Base-by-base conservation (phyloP, 2,329 filamentous ascomycete species). In the Epichloe brachyelytri region DNA sequence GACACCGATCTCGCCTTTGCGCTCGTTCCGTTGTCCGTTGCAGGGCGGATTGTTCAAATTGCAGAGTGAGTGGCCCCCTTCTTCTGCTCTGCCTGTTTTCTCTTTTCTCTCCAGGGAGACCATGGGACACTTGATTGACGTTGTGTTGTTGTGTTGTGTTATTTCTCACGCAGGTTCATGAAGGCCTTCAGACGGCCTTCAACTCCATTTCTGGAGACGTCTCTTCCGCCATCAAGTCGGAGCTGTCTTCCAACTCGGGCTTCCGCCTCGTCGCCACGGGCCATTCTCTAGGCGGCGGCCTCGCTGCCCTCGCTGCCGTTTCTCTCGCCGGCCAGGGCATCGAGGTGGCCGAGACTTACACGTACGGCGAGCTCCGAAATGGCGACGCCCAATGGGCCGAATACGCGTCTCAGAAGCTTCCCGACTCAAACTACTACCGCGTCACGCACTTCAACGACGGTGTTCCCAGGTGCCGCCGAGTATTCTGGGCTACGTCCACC, bases 401-500 rank as follows among this genome's bases (percentile, higher is more conserved):
- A 3, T 46, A 46, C 20, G 37, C 40, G 15, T 17, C 49, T 22
- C 34, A 37, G 43, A 36, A 40, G 22, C 11, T 46, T 11, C 49
- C 36, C 8, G 49, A 46, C 14, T 19, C 41, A 6, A 46, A 17
- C 2, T 50, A 50, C 20, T 50, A 38, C 20, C 49, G 41, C 33
- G 36, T 50, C 33, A 50, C 49, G 3, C 49, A 50, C 26, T 17
- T 10, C 49, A 50, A 50, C n/a, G 49, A 50, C 11, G 49, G 49
- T 36, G 49, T 50, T 15, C 49, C 11, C 49, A 50, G 26, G 38
- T 50, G 20, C 49, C 49, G 15, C 49, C 49, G 41, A 20, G 33
- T 4, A 5, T 33, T 19, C 43, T 50, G 3, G 49, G 49, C 17
- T 50, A 50, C n/a, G 43, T 43, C 12, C 49, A 50, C n/a, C 49